These are phyloP conservation scores for Collybia mongolica DNA, from an alignment of 768 basidiomycete genomes.

Conservation along the genomic window DNA sequence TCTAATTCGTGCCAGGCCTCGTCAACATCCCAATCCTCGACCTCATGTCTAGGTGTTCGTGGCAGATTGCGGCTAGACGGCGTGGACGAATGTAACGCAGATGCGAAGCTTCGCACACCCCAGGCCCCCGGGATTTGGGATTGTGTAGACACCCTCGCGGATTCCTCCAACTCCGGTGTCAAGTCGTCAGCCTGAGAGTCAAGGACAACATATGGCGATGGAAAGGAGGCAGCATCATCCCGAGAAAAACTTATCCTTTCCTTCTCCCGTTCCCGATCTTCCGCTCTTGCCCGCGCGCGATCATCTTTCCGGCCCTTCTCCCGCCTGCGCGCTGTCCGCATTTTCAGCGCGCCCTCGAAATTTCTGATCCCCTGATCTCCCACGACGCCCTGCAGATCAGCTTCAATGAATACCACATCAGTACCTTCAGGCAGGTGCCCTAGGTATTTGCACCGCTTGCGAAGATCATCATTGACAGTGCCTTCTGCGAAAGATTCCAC, in stretches of 20 bases:
- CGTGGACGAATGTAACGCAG: conserved; percentile 60
- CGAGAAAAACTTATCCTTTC: conserved; percentile 28
- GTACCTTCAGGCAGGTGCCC: conserved; percentile 88
- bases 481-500: conserved; percentile 77
- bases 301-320: conserved; percentile 89
- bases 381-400: conserved; percentile 78
- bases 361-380: conserved; percentile 72
- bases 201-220: conserved; percentile 18
- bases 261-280: conserved; percentile 72
- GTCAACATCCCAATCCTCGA: conserved; percentile 76
- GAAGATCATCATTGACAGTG: conserved; percentile 88
- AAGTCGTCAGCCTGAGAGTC: conserved; percentile 22
- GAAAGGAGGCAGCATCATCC: conserved; percentile 10
- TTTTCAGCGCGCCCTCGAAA: conserved; percentile 81
- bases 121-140: conserved; percentile 54
- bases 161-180: conserved; percentile 22
- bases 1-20: conserved; percentile 82
- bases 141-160: conserved; percentile 10
- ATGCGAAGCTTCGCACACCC: conserved; percentile 82
- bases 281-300: conserved; percentile 72
- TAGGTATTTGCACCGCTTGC: conserved; percentile 95
- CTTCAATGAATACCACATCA: conserved; percentile 93
- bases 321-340: conserved; percentile 68
- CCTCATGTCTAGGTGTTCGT: conserved; percentile 27
- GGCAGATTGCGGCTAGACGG: conserved; percentile 24